phyloP scores from a whole-genome alignment of 23 red algal genomes.

The Chondrus crispus region DNA sequence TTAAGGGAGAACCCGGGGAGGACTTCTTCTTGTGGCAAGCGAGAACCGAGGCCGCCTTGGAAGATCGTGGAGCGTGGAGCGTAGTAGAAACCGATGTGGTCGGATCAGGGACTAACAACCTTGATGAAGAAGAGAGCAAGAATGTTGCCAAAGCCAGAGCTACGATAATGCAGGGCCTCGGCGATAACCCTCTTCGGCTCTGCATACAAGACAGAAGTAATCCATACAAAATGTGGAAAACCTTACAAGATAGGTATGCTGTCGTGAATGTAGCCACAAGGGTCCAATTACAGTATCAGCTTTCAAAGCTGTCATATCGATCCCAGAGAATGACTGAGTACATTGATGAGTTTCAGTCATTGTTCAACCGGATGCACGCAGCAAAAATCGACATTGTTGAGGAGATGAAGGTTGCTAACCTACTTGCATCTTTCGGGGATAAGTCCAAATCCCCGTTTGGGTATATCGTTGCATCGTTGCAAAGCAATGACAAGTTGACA shows the following conservation, averaged over 20 bases:
- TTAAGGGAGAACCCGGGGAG: not conserved
- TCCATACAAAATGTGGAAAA: not conserved
- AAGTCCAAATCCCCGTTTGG: not conserved
- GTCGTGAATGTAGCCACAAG: not conserved
- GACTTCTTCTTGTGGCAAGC: not conserved
- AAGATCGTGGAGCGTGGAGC: no score
- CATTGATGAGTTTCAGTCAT: not conserved
- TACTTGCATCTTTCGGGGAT: not conserved
- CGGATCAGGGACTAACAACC: no score
- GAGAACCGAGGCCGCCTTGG: not conserved
- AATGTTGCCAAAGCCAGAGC: not conserved
- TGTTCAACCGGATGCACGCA: not conserved
- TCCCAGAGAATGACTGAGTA: not conserved
- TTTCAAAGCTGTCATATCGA: not conserved
- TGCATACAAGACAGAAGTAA: not conserved
- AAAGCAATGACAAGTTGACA: no score
- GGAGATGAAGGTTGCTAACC: not conserved
- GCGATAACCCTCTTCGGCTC: not conserved
- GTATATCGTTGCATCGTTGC: not conserved
- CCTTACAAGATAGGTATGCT: not conserved
- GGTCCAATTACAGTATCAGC: not conserved
- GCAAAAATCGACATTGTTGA: not conserved
- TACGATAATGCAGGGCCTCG: not conserved
- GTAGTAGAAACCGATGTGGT: no score
- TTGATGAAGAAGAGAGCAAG: no score